phyloP scores from a whole-genome alignment of 768 basidiomycete genomes.

The Phanerochaete carnosa region DNA sequence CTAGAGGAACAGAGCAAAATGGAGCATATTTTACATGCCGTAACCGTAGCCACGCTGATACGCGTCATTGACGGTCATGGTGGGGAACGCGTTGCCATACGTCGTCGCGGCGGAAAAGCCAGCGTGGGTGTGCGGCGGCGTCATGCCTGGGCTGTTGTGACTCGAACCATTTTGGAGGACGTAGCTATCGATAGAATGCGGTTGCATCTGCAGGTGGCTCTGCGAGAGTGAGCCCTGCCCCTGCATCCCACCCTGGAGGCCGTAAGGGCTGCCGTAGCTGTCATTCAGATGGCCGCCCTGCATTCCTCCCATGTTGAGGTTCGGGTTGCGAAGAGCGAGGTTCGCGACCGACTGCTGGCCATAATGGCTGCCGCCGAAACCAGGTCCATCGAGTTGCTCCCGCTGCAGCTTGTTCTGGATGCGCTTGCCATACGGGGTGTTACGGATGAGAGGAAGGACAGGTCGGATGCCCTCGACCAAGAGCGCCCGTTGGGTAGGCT shows the following conservation, averaged over 20 bases:
- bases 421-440: conserved; percentile 98
- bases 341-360: conserved; percentile 59
- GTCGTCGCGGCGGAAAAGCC: conserved; percentile 55
- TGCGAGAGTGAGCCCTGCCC: conserved; percentile 38
- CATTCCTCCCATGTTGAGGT: conserved; percentile 42
- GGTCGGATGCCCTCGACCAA: conserved; percentile 98
- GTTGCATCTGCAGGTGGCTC: conserved; percentile 42
- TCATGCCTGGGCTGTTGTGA: conserved; percentile 64
- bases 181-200: conserved; percentile 77
- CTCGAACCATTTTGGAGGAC: conserved; percentile 71
- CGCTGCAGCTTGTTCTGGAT: conserved; percentile 99
- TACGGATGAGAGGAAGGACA: conserved; percentile 96
- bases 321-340: conserved; percentile 55
- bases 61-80: conserved; percentile 54
- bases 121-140: conserved; percentile 53
- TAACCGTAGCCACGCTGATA: conserved; percentile 75
- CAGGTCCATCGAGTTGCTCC: conserved; percentile 50
- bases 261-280: conserved; percentile 61
- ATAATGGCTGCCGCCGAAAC: conserved; percentile 41
- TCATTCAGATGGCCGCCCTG: conserved; percentile 53
- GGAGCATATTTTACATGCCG: conserved; percentile 57
- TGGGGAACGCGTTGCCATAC: conserved; percentile 47
- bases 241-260: conserved; percentile 51
- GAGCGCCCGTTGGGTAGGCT: conserved; percentile 85
- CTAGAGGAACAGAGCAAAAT: background rate